These are phyloP conservation scores for Cochlearia excelsa DNA, from an alignment of 345 rosid species.

Conservation along the genomic window DNA sequence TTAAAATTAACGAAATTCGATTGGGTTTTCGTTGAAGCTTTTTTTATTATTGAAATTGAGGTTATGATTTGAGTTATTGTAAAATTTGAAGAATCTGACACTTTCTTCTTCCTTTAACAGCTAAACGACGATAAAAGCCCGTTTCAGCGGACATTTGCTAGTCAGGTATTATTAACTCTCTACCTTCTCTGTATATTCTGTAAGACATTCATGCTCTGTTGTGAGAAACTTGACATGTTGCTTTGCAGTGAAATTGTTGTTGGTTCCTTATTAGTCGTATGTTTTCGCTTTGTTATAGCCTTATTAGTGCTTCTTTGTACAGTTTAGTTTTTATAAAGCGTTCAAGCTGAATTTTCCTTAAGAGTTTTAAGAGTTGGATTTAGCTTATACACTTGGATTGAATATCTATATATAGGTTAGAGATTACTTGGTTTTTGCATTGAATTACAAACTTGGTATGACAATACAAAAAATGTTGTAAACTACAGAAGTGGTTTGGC, in stretches of 20 bases:
- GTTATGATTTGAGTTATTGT: conserved; percentile 2
- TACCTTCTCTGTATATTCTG: not conserved
- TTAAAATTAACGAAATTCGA: too few species aligned
- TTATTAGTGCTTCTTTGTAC: not conserved
- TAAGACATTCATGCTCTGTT: too few species aligned
- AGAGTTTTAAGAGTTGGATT: conserved; percentile 5
- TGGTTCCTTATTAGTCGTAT: not conserved
- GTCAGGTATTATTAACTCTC: conserved; percentile 56
- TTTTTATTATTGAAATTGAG: not conserved
- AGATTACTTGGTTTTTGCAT: not conserved
- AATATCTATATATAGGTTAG: conserved; percentile 9
- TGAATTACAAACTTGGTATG: not conserved
- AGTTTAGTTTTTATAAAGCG: conserved; percentile 9
- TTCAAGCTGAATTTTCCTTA: conserved; percentile 6
- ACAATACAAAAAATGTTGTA: not conserved
- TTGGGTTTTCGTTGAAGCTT: not conserved
- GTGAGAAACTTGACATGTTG: conserved; percentile 1
- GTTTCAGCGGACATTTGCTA: conserved; percentile 89
- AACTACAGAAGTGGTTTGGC: conserved; percentile 8
- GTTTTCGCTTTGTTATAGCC: not conserved
- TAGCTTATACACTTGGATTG: conserved; percentile 9
- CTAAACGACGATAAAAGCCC: conserved; percentile 89
- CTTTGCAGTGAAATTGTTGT: not conserved
- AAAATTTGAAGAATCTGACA: conserved; percentile 20
- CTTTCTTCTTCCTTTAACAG: conserved; percentile 45